Percentiles rank a stretch among this genome's conserved stretches.
These are phyloP conservation scores for Ogataea dorogensis DNA, from an alignment of 805 yeast species.

Conservation along the genomic window DNA sequence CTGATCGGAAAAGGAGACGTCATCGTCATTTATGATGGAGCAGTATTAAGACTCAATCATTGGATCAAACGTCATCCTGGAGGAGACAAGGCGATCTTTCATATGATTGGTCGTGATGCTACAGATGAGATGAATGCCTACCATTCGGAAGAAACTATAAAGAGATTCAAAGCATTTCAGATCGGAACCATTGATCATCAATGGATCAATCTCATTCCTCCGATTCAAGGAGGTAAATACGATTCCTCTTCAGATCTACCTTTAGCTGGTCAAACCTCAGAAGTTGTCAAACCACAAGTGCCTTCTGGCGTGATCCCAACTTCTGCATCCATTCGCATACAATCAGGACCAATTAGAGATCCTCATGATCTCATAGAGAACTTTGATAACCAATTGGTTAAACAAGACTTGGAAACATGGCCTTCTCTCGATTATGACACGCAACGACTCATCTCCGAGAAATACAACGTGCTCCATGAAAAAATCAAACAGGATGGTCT, in stretches of 20 bases:
- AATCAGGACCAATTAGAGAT: conserved; percentile 42
- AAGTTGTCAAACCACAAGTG: conserved; percentile 47
- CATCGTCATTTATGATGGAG: conserved; percentile 61
- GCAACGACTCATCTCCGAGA: conserved; percentile 53
- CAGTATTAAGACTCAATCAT: conserved; percentile 60
- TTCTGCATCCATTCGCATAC: conserved; percentile 21
- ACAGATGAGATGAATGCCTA: conserved; percentile 89
- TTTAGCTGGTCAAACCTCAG: conserved; percentile 43
- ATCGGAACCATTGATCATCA: conserved; percentile 62
- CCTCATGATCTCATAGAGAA: conserved; percentile 53
- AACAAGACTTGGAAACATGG: conserved; percentile 50
- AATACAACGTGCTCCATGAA: conserved; percentile 61
- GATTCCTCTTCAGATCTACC: conserved; percentile 25
- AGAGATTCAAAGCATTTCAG: conserved; percentile 51
- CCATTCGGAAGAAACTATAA: conserved; percentile 60
- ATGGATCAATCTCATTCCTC: conserved; percentile 81
- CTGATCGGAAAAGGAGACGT: conserved; percentile 66
- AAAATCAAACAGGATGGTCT: conserved; percentile 54
- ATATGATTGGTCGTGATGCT: conserved; percentile 87
- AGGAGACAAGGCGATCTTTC: conserved; percentile 80
- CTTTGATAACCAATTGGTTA: conserved; percentile 56
- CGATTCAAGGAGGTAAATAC: conserved; percentile 77
- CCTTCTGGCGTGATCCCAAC: conserved; percentile 48
- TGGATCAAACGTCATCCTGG: conserved; percentile 86
- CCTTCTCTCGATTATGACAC: conserved; percentile 71